phyloP scores from a whole-genome alignment of 495 filamentous ascomycete genomes.

The Podospora didyma region DNA sequence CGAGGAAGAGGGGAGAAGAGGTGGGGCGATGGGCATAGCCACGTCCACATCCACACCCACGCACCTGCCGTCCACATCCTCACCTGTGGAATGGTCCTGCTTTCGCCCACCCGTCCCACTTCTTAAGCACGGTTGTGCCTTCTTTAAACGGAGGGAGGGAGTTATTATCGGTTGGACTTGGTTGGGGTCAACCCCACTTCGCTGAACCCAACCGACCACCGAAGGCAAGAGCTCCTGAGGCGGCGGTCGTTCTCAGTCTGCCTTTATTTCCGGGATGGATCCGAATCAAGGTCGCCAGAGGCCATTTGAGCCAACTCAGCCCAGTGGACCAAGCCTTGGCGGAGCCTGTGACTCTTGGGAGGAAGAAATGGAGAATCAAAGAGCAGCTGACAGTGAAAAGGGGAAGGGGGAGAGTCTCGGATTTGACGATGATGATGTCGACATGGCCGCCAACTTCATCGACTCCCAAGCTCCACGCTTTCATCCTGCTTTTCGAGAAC shows the following conservation, averaged over 20 bases:
- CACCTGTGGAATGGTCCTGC: neutral
- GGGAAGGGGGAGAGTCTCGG: neutral
- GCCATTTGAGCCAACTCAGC: neutral
- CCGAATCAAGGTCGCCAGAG: neutral
- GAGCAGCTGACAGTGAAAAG: neutral
- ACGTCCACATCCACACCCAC: neutral
- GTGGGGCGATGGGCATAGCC: neutral
- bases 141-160: neutral
- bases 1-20: neutral
- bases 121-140: neutral
- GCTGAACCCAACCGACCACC: neutral
- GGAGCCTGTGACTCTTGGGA: neutral
- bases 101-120: neutral
- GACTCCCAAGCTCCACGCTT: conserved; percentile 8
- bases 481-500: conserved; percentile 12
- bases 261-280: neutral
- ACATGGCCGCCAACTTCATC: conserved; percentile 12
- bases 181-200: neutral
- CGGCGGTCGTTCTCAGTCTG: neutral
- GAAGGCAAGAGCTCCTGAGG: neutral
- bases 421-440: neutral
- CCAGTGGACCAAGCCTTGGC: neutral
- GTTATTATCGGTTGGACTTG: neutral
- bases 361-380: neutral
- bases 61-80: neutral